Conservation (phyloP, 768 basidiomycete genomes). For the Leccinum disarticulatum region DNA sequence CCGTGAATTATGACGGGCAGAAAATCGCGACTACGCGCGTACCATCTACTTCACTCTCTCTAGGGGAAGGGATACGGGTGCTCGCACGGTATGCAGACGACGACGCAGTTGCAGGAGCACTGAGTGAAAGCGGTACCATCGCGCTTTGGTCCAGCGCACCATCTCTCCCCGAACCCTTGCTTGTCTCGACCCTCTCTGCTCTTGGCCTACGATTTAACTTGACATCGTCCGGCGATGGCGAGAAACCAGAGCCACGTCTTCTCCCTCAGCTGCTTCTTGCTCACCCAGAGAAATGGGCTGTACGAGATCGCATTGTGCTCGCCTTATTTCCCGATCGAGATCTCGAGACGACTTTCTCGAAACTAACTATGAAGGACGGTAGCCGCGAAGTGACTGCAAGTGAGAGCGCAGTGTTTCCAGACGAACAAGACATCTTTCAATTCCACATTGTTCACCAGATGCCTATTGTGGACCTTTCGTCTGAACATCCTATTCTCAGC, state of each 20-base stretch:
- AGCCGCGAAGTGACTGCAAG: conserved; percentile 30
- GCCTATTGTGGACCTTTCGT: conserved; percentile 28
- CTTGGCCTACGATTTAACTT: conserved; percentile 25
- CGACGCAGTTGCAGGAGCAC: conserved; percentile 19
- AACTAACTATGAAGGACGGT: conserved; percentile 46
- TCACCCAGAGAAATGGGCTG: conserved; percentile 24
- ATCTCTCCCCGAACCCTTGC: conserved; percentile 24
- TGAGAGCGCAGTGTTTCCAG: conserved; percentile 45
- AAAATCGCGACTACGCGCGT: conserved; percentile 8
- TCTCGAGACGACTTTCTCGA: conserved; percentile 44
- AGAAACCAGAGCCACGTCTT: conserved; percentile 1
- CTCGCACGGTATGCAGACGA: conserved; percentile 19
- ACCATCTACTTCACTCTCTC: conserved; percentile 18
- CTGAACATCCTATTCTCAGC: conserved; percentile 15
- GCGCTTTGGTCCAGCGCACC: conserved; percentile 33
- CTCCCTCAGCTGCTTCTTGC: conserved; percentile 33
- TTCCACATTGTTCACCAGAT: conserved; percentile 45
- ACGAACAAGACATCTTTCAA: conserved; percentile 69
- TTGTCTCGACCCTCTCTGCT: conserved; percentile 22
- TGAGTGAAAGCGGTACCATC: conserved; percentile 25
- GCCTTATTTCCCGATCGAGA: conserved; percentile 20
- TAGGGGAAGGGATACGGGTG: conserved; percentile 13
- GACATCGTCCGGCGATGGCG: neutral
- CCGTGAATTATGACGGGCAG: conserved; percentile 7
- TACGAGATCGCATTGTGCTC: conserved; percentile 15